Base-by-base conservation (phyloP, 306 rosid species). In the Lathyrus aphaca region DNA sequence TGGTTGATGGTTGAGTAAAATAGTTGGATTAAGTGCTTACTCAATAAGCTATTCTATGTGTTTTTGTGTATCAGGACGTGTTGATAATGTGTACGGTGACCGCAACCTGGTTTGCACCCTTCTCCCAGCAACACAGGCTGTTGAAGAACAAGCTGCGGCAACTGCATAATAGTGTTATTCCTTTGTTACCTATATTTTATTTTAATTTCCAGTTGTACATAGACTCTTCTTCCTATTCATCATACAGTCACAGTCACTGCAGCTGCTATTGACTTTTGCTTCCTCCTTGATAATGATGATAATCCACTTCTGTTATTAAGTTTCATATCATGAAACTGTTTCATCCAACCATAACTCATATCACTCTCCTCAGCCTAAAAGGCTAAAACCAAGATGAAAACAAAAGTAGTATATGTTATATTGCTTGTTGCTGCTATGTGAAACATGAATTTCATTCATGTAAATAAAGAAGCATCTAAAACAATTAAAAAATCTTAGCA, bases 61-160 rank as follows among this genome's bases (percentile, higher is more conserved):
- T 7, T 29, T 7, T 16, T 58, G 35, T 73, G 9, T 45, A 55
- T 68, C 87, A 81, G 85, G 85, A 55, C 85, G 85, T 66, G 81
- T 81, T 18, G 78, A 75, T 55, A 80, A 79, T 57, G 99, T 95
- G 77, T 95, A 95, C 5, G 99, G 99, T 4, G 99, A 95, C 91
- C 97, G 99, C 75, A 87, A 91, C 96, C 97, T 95, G 40, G 18
- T 91, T 72, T 91, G 96, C 91, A 95, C 99, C 71, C 99, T 95
- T 72, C 97, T 46, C 15, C 92, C 95, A 15, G 91, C 82, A 48
- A 70, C 92, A 30, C 92, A 89, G 74, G 76, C 64, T 4, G 89
- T 68, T 46, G 97, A 95, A 76, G 99, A 95, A 86, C 82, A 74
- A 72, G 96, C 91, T n/a, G 99, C 99, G 30, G 99, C 95, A 64